Conservation (phyloP, 2,329 filamentous ascomycete species). For the Nigrospora sphaerica region DNA sequence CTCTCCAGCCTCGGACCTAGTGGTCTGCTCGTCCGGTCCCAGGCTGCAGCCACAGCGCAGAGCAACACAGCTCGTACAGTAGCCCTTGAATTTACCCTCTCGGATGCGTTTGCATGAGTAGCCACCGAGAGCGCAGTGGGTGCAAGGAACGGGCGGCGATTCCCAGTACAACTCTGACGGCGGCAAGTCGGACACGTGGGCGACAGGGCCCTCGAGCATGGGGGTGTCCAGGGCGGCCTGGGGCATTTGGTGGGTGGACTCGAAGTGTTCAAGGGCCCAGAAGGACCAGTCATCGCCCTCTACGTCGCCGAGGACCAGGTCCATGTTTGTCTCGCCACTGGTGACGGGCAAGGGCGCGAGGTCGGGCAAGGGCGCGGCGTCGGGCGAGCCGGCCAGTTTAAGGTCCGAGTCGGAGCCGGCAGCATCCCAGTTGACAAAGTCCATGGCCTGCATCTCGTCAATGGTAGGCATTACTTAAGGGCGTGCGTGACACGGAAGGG, state of each 20-base stretch:
- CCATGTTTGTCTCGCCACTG: constrained; percentile 30
- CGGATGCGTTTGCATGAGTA: constrained; percentile 55
- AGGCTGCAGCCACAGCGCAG: constrained; percentile 53
- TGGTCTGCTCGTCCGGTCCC: constrained; percentile 26
- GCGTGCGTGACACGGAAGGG: constrained; percentile 3
- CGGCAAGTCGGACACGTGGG: constrained; percentile 17
- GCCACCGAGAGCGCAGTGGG: constrained; percentile 41
- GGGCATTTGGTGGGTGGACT: constrained; percentile 30
- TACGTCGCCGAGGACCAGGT: constrained; percentile 47
- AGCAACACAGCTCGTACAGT: constrained; percentile 57
- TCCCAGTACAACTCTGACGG: constrained; percentile 31
- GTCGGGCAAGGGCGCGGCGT: constrained; percentile 22
- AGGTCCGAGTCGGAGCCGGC: constrained; percentile 26
- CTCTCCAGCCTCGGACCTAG: constrained; percentile 22
- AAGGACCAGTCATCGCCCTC: constrained; percentile 55
- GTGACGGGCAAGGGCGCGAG: neutral
- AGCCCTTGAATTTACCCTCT: constrained; percentile 53
- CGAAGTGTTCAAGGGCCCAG: constrained; percentile 52
- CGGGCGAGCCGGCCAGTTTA: constrained; percentile 24
- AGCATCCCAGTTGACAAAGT: constrained; percentile 56
- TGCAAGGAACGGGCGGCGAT: constrained; percentile 40
- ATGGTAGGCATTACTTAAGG: constrained; percentile 28
- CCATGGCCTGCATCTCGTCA: constrained; percentile 49
- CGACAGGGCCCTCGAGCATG: constrained; percentile 20
- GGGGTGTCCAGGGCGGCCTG: constrained; percentile 20